Evolutionary conservation across 768 basidiomycete genomes (phyloP), one percentile per base, ranked within the genome.

Genomic region (Cyclocybe aegerita): DNA sequence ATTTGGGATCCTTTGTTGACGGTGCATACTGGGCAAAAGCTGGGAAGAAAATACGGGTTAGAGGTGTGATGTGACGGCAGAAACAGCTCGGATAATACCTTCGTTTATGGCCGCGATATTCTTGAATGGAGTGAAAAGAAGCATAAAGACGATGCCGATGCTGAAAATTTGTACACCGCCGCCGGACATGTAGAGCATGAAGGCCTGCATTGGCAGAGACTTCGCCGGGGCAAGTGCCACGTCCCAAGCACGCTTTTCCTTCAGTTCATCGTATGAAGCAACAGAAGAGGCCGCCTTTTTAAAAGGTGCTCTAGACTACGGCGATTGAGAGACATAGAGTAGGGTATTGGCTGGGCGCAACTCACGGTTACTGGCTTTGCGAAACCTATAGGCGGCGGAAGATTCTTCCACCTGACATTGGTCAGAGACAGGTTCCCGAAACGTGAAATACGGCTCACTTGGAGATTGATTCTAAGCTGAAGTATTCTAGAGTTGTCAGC

Each of bases 171-270:
- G 95, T 10, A 98, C 88, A 43, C 93, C 92, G 9, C 92, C 87
- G 33, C 95, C 95, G 15, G 93, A 95, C 90, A 98, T 96, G 80
- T 98, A 98, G 32, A 98, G 78, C 95, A 98, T 98, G 72, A 98
- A 89, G 4, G 88, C 93, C 63, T 98, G 93, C 95, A 97, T 97
- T 3, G 94, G 94, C 23, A 98, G 77, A 10, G 85, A 83, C 69
- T 98, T 97, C 32, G 90, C 91, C 1, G 94, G 94, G 3, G 81
- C 74, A 43, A 86, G 79, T 35, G 92, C 92, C 37, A 90, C 75
- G 54, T 93, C 90, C 88, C 92, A 91, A 38, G 92, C 92, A 23
- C 90, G 84, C 60, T 80, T 85, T 55, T 81, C 81, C 64, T 92
- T 91, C 52, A 93, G 73, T 16, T 70, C 66, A 55, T 86, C 80